Percentiles rank a stretch among this genome's conserved stretches.
Conservation (phyloP, 306 rosid genomes). For the Trifolium dubium region DNA sequence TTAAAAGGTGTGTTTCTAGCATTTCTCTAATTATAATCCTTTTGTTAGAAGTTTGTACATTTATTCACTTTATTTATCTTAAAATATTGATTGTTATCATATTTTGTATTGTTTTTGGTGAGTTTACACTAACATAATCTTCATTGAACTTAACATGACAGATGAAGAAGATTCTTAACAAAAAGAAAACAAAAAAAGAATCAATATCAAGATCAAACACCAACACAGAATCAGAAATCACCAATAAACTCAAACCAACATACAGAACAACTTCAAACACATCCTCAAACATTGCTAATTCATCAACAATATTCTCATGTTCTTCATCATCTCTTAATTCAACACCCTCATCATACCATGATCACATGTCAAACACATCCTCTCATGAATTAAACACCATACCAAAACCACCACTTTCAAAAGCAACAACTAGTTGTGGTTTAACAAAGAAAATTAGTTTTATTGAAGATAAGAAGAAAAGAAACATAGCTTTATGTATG, state of each 20-base stretch:
- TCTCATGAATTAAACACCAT: slow-evolving; percentile 1
- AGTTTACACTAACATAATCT: neutral
- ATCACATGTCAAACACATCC: neutral
- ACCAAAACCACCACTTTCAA: neutral
- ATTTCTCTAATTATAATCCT: no score
- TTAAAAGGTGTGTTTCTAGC: no score
- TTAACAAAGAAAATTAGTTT: neutral
- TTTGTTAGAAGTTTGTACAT: no score
- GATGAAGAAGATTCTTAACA: slow-evolving; percentile 30
- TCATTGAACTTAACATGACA: neutral
- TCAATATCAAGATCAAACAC: neutral
- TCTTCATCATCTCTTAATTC: neutral
- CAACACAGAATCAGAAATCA: neutral
- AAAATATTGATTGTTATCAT: neutral
- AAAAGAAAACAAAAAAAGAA: neutral
- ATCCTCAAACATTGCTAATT: neutral
- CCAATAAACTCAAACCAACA: neutral
- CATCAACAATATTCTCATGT: neutral
- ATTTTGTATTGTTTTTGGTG: neutral
- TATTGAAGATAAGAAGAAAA: slow-evolving; percentile 8
- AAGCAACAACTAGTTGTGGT: no score
- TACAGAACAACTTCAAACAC: neutral
- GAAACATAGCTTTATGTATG: neutral
- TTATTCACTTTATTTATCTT: neutral
- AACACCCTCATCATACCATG: neutral